Evolutionary conservation across 768 basidiomycete species (phyloP), one percentile per base, ranked within the genome.

Genomic region (Paxillus involutus): DNA sequence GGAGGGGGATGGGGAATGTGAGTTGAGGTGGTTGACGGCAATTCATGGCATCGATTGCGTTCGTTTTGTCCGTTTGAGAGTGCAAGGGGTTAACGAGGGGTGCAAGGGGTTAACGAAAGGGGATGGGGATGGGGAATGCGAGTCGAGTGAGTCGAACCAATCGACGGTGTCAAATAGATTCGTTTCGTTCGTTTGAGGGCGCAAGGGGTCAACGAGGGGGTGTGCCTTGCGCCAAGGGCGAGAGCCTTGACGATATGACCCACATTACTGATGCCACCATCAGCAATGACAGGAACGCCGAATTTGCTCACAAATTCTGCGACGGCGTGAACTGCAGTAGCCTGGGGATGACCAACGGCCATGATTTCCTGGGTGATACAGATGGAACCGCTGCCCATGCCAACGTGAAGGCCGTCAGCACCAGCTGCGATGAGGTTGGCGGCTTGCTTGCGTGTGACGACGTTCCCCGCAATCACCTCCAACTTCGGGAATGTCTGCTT

Each of bases 361-460:
- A 98, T 98, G 63, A 99, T 90, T 68, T 98, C 97, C 73, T 99
- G 97, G 6, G 97, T 99, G 74, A 99, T 99, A 70, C 97, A 99
- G 67, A 99, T 99, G 6, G 93, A 96, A 9, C 97, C 97, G 8
- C 89, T 91, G 36, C 97, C 97, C 97, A 99, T 99, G 40, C 97
- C 97, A 35, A 99, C 80, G 21, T 93, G 88, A 11, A 98, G 80
- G n/a, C 80, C 96, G 63, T 99, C 97, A 3, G 95, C 97, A 41
- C 97, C 97, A 3, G 94, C 95, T 9, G 81, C 86, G 60, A 99
- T 98, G 55, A 99, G 84, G 21, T 78, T 84, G 14, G 97, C 97
- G 1, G 97, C 96, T 68, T 98, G 97, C 67, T 97, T 95, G 53
- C 97, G 88, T 5, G 95, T 98, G 59, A 99, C 96, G 56, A 99